Evolutionary conservation across 768 basidiomycete species (phyloP).

Genomic region (Kwoniella dendrophila): DNA sequence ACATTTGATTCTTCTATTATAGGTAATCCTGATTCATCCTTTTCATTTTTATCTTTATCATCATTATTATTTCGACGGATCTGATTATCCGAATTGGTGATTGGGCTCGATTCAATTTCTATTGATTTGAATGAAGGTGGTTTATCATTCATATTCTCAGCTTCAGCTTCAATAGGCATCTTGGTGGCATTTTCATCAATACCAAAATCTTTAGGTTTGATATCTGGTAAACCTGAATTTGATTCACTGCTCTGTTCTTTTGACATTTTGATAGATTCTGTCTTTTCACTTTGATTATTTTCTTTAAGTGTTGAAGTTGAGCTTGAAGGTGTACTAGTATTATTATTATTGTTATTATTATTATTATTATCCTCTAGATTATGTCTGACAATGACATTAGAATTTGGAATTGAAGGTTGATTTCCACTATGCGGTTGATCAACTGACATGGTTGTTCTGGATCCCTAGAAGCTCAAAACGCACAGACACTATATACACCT

Average conservation of each 20-base stretch:
- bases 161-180: conserved; percentile 7
- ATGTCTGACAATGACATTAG: no score
- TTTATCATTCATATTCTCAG: neutral
- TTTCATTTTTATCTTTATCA: neutral
- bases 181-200: neutral
- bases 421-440: no score
- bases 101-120: neutral
- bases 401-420: no score
- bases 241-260: neutral
- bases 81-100: neutral
- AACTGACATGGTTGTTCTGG: neutral
- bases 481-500: no score
- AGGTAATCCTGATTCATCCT: neutral
- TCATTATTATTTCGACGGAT: neutral
- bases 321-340: conserved; percentile 2
- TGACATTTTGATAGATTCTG: neutral
- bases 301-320: conserved; percentile 6
- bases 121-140: conserved; percentile 4
- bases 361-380: no score
- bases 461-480: no score
- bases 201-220: conserved; percentile 1
- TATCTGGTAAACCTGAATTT: neutral
- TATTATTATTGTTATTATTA: neutral
- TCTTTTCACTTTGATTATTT: neutral
- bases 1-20: conserved; percentile 9